Percentiles rank a stretch among this genome's conserved stretches.
Evolutionary conservation across 164 flowering plant species (phyloP).

Genomic region (Umbilicus rupestris): DNA sequence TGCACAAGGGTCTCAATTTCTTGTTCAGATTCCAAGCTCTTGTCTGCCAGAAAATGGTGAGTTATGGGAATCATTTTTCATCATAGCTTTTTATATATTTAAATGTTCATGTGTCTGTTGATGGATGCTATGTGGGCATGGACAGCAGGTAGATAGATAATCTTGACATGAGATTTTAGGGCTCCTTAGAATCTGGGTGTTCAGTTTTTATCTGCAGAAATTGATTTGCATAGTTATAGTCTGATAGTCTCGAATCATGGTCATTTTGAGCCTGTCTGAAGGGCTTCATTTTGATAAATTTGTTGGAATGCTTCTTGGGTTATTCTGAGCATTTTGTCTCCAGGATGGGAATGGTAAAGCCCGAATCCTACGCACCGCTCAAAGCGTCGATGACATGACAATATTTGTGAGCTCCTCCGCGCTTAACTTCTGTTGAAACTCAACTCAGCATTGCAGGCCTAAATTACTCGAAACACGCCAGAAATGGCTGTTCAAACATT

Average conservation of each 20-base stretch:
- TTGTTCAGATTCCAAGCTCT: background rate
- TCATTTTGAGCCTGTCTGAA: background rate
- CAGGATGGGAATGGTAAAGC: background rate
- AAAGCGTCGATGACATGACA: constrained; percentile 7
- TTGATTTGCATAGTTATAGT: too few species aligned
- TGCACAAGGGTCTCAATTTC: background rate
- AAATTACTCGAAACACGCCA: background rate
- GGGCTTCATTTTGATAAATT: background rate
- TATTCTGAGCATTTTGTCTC: too few species aligned
- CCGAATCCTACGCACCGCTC: background rate
- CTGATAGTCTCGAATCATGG: too few species aligned
- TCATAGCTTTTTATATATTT: background rate
- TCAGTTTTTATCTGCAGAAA: too few species aligned
- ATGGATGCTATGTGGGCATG: background rate
- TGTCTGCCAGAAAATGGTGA: background rate
- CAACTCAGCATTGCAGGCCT: background rate
- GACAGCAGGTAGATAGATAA: background rate
- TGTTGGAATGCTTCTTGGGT: too few species aligned
- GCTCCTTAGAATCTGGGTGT: background rate
- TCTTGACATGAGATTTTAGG: background rate
- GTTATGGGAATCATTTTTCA: background rate
- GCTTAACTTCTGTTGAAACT: background rate
- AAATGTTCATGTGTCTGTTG: background rate
- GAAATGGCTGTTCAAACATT: background rate
- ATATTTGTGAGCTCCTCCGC: background rate